Conservation (phyloP, 202 grass and related monocot genomes). For the Digitaria exilis region DNA sequence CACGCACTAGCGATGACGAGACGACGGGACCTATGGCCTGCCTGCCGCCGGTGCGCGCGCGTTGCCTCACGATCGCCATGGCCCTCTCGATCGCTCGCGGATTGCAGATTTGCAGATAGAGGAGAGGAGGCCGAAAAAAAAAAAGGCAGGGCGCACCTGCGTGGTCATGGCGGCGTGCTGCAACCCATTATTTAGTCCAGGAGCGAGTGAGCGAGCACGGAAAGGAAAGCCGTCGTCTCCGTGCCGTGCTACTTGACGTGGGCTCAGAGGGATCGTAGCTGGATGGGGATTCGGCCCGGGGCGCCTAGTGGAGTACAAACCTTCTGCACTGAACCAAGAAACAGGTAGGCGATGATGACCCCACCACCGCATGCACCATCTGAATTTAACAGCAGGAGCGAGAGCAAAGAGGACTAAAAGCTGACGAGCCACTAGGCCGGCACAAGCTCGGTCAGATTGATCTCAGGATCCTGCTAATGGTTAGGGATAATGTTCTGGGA, state of each 20-base stretch:
- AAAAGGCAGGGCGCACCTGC: conserved; percentile 3
- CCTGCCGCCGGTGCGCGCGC: background rate
- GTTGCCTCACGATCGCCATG: conserved; percentile 24
- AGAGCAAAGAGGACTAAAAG: background rate
- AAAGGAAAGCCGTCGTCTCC: background rate
- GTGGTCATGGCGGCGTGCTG: conserved; percentile 20
- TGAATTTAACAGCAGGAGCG: conserved; percentile 15
- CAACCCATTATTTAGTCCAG: conserved; percentile 12
- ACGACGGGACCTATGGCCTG: background rate
- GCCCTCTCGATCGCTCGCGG: background rate
- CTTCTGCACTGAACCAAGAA: conserved; percentile 35
- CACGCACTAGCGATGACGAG: conserved; percentile 32
- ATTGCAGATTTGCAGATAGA: background rate
- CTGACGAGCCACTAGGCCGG: conserved; percentile 13
- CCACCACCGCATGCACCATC: background rate
- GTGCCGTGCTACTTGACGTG: background rate
- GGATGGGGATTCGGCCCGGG: background rate
- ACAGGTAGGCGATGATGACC: conserved; percentile 10
- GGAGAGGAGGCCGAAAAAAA: conserved; percentile 6
- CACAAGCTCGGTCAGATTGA: background rate
- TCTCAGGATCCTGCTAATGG: background rate
- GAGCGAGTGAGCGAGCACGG: background rate
- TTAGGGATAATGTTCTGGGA: conserved; percentile 11
- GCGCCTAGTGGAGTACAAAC: conserved; percentile 41
- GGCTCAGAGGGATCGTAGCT: background rate